Evolutionary conservation across 2,329 filamentous ascomycete species (phyloP).

Genomic region (Huntiella moniliformis): DNA sequence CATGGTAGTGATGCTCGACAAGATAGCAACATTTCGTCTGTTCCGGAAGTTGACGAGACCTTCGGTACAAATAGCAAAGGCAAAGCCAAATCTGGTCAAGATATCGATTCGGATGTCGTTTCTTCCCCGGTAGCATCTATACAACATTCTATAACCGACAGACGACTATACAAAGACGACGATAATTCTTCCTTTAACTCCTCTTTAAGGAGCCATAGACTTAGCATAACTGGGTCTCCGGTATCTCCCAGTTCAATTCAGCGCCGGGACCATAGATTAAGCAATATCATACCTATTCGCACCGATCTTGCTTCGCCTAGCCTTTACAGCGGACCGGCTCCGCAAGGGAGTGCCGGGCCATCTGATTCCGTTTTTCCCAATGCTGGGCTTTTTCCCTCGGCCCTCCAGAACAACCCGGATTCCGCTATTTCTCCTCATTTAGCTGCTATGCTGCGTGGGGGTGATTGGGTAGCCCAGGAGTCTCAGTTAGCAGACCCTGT

Average conservation of each 20-base stretch:
- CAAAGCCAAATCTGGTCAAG: too few relatives aligned
- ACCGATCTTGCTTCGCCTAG: constrained; percentile 5
- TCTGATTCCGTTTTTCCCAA: not conserved
- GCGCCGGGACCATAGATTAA: not conserved
- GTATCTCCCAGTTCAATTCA: not conserved
- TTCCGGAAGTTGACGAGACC: too few relatives aligned
- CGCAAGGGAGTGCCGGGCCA: not conserved
- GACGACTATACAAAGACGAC: too few relatives aligned
- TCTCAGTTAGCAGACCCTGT: constrained; percentile 8
- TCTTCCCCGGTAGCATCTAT: too few relatives aligned
- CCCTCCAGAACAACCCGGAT: not conserved
- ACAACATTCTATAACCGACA: too few relatives aligned
- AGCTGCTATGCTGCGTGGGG: constrained; percentile 1
- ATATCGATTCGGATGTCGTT: too few relatives aligned
- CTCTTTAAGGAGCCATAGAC: not conserved
- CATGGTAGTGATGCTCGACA: too few relatives aligned
- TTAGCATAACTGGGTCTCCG: not conserved
- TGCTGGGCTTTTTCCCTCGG: not conserved
- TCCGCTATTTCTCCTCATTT: not conserved
- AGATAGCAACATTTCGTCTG: too few relatives aligned
- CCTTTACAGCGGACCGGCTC: not conserved
- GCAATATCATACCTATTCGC: constrained; percentile 2
- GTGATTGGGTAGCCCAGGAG: constrained; percentile 7
- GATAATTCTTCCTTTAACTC: not conserved
- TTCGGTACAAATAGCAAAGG: too few relatives aligned